Evolutionary conservation across 1,284 basidiomycete genomes (phyloP).

Genomic region (Pholiota adiposa): DNA sequence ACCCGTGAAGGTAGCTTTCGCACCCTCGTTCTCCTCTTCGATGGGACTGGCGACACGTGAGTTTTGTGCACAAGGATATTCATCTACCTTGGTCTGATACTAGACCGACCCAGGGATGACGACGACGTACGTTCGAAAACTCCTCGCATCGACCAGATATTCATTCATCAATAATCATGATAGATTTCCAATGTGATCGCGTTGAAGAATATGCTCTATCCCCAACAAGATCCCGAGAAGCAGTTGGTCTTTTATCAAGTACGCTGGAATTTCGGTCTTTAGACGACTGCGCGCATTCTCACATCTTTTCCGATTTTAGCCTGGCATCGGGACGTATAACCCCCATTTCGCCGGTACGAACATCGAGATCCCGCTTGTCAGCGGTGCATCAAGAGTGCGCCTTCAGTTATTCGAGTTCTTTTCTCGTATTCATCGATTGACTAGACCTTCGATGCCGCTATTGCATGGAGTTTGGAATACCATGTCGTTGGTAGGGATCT

Average conservation of each 20-base stretch:
- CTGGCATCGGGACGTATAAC: conserved; percentile 19
- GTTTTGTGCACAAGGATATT: not conserved
- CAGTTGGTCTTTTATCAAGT: conserved; percentile 14
- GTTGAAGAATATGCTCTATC: conserved; percentile 13
- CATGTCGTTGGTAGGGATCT: conserved; percentile 12
- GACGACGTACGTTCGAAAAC: conserved; percentile 5
- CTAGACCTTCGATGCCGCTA: conserved; percentile 17
- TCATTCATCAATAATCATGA: not conserved
- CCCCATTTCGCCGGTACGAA: conserved; percentile 10
- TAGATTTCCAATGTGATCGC: conserved; percentile 12
- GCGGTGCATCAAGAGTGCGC: conserved; percentile 8
- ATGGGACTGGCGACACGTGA: conserved; percentile 39
- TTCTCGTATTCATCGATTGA: not conserved
- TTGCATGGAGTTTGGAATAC: conserved; percentile 17
- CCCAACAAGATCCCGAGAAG: not conserved
- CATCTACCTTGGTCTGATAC: not conserved
- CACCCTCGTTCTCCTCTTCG: conserved; percentile 37
- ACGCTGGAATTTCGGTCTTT: not conserved
- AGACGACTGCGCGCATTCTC: not conserved
- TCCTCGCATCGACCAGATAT: not conserved
- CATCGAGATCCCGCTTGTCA: conserved; percentile 9
- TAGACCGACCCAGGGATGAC: conserved; percentile 3
- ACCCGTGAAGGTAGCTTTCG: not conserved
- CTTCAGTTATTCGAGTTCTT: not conserved
- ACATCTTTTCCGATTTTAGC: not conserved